phyloP scores from a whole-genome alignment of 1,284 basidiomycete species.

The Leccinum subrobustum region DNA sequence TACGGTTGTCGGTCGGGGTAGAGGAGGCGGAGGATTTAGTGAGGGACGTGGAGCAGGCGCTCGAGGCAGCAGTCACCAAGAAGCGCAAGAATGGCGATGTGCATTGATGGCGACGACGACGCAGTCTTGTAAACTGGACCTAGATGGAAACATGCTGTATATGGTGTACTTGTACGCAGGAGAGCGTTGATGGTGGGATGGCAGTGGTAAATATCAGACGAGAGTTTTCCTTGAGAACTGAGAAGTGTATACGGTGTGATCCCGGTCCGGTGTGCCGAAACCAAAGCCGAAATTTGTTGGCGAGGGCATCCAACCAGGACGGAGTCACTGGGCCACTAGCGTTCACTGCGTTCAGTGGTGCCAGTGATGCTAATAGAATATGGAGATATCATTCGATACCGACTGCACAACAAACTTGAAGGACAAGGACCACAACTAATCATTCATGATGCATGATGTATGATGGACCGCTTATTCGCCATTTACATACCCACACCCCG shows the following conservation, averaged over 20 bases:
- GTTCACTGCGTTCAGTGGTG: too few species aligned
- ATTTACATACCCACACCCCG: not conserved
- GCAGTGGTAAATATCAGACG: not conserved
- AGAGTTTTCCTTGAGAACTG: not conserved
- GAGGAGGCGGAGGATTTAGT: slow-evolving; percentile 87
- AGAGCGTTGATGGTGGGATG: not conserved
- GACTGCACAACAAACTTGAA: not conserved
- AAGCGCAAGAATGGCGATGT: slow-evolving; percentile 9
- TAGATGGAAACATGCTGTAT: not conserved
- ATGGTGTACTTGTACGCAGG: not conserved
- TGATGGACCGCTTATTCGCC: not conserved
- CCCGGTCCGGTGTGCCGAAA: not conserved
- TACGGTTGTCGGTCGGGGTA: slow-evolving; percentile 85
- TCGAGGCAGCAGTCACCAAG: slow-evolving; percentile 45
- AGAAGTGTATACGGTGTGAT: not conserved
- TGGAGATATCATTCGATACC: not conserved
- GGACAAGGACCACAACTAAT: not conserved
- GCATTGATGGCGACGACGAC: not conserved
- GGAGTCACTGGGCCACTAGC: too few species aligned
- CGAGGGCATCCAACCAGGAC: too few species aligned
- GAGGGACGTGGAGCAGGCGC: slow-evolving; percentile 67
- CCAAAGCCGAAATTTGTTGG: not conserved
- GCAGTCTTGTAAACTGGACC: not conserved
- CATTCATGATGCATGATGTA: too few species aligned
- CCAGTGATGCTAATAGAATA: not conserved